Percentiles rank a stretch among this genome's conserved stretches.
These are phyloP conservation scores for Puccinia coronata DNA, from an alignment of 1,284 basidiomycete species.

Conservation along the genomic window DNA sequence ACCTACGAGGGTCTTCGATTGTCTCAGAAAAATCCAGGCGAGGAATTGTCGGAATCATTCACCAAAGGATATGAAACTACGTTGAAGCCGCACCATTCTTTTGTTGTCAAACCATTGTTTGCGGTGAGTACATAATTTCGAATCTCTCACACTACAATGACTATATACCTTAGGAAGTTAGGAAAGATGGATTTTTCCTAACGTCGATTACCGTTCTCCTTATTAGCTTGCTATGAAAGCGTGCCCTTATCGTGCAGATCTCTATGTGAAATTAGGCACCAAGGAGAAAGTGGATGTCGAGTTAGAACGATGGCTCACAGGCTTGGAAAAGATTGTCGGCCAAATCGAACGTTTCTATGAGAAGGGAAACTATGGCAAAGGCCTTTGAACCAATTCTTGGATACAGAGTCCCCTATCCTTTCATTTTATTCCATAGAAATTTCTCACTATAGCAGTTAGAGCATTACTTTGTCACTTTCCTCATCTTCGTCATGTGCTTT, in stretches of 20 bases:
- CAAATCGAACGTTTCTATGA: constrained; percentile 43
- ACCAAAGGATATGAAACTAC: constrained; percentile 77
- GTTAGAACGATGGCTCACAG: constrained; percentile 73
- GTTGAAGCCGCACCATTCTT: constrained; percentile 82
- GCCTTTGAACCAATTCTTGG: constrained; percentile 29
- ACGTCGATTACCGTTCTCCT: no score
- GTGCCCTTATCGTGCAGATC: constrained; percentile 85
- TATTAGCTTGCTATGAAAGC: constrained; percentile 84
- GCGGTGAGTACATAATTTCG: no score
- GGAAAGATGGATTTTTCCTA: not conserved
- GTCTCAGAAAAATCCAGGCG: constrained; percentile 69
- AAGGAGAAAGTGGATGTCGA: constrained; percentile 72
- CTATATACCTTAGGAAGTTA: not conserved
- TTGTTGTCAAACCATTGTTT: constrained; percentile 82
- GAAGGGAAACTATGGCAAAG: constrained; percentile 47
- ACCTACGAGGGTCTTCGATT: constrained; percentile 80
- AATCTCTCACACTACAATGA: no score
- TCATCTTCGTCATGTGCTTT: no score
- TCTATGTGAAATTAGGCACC: constrained; percentile 83
- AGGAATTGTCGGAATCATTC: constrained; percentile 78
- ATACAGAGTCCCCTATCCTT: not conserved
- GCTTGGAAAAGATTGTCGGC: constrained; percentile 38
- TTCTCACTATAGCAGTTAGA: not conserved
- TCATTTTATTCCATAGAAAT: not conserved
- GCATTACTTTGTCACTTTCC: no score